phyloP scores from a whole-genome alignment of 23 red algal genomes.

The Gracilaria caudata region DNA sequence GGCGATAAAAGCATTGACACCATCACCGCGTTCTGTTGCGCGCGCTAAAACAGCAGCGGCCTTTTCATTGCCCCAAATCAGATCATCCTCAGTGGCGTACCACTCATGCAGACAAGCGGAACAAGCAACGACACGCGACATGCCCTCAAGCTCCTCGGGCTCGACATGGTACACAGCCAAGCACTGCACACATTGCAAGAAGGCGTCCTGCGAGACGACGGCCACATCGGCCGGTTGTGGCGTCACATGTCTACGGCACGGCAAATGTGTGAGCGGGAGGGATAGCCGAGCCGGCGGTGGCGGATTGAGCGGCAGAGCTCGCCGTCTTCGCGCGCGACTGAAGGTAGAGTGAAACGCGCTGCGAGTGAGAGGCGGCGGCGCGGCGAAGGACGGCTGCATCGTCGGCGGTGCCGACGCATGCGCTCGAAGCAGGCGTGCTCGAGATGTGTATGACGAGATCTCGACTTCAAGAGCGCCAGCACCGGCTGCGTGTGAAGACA shows the following conservation, averaged over 20 bases:
- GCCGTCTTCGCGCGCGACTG: constrained; percentile 9
- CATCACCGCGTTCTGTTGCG: not conserved
- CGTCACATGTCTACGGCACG: not conserved
- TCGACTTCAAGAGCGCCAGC: not conserved
- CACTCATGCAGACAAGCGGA: constrained; percentile 79
- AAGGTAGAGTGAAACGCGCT: not conserved
- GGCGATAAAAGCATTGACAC: not conserved
- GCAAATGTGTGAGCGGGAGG: not conserved
- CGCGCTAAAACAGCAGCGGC: constrained; percentile 20
- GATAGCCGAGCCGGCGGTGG: not conserved
- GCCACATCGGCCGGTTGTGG: not conserved
- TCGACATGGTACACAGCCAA: constrained; percentile 72
- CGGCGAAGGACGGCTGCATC: not conserved
- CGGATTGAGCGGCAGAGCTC: not conserved
- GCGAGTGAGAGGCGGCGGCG: constrained; percentile 7
- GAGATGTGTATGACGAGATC: constrained; percentile 7
- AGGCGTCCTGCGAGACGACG: constrained; percentile 5
- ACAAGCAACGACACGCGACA: constrained; percentile 59
- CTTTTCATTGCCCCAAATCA: constrained; percentile 71
- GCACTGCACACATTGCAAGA: constrained; percentile 74
- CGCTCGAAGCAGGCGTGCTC: not conserved
- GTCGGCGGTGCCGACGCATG: not conserved
- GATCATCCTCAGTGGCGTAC: constrained; percentile 69
- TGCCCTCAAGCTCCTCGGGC: constrained; percentile 67
- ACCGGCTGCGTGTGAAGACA: not conserved